Evolutionary conservation across 106 monocot genomes (phyloP), one percentile per base, ranked within the genome.

Genomic region (Acanthochlamys bracteata): DNA sequence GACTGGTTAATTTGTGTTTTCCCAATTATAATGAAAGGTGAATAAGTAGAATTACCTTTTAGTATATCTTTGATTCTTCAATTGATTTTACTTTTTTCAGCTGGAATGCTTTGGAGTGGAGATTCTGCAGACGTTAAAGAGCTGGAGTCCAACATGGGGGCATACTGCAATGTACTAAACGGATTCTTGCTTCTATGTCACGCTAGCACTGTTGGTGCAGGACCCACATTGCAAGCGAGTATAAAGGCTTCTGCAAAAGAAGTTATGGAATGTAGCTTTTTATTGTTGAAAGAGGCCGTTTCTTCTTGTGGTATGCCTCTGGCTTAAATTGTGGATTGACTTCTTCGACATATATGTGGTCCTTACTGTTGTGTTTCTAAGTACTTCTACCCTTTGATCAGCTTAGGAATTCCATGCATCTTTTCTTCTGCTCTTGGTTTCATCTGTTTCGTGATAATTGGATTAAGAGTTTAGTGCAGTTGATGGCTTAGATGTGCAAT

Each of bases 31-130:
- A n/a, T n/a, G n/a, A n/a, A n/a, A n/a, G n/a, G n/a, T n/a, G n/a
- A n/a, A n/a, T n/a, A n/a, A n/a, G n/a, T n/a, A n/a, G n/a, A n/a
- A n/a, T n/a, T 43, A 7, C 13, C 43, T 43, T 43, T 43, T 43
- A 8, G 43, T 8, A 43, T 43, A 13, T 13, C 13, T 8, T 43
- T 13, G 13, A 43, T 13, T 43, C 13, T 43, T 43, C 43, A 10
- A 7, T 54, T 54, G 11, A 4, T 54, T 53, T 16, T 57, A 23
- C 58, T 52, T 42, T 43, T 0, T 81, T 33, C 82, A 96, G 95
- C 82, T 82, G 95, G 90, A 64, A 87, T 90, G 82, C 77, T 96
- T 59, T 96, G 84, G 82, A 73, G 73, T 55, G 87, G 80, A 65
- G 86, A 78, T 56, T 24, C 68, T 49, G 79, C 84, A 59, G 74